Evolutionary conservation across 2,329 filamentous ascomycete species (phyloP).

Genomic region (Aaosphaeria pasadenensis): DNA sequence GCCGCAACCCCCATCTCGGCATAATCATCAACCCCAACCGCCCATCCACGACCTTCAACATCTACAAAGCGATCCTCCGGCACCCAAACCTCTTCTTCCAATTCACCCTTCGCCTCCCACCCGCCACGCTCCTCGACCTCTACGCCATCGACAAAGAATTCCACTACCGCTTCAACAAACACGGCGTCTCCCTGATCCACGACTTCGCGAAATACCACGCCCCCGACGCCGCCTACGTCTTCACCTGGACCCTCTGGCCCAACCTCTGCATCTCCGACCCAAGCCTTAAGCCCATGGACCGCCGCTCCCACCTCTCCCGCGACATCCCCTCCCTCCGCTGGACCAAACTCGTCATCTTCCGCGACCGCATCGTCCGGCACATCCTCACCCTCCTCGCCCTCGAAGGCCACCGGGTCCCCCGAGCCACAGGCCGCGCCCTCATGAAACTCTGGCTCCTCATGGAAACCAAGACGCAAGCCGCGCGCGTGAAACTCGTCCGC

Average conservation of each 20-base stretch:
- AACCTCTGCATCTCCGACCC: conserved; percentile 61
- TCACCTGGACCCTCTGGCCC: conserved; percentile 60
- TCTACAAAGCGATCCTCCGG: conserved; percentile 32
- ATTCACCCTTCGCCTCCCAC: conserved; percentile 24
- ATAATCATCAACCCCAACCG: neutral
- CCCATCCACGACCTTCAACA: conserved; percentile 20
- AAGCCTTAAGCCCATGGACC: conserved; percentile 44
- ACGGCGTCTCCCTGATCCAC: conserved; percentile 55
- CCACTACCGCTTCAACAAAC: conserved; percentile 44
- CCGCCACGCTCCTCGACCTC: conserved; percentile 22
- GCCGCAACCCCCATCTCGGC: conserved; percentile 3
- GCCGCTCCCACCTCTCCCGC: conserved; percentile 23
- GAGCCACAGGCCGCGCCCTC: conserved; percentile 52
- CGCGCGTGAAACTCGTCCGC: conserved; percentile 55
- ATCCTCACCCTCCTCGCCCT: conserved; percentile 58
- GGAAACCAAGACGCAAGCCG: conserved; percentile 58
- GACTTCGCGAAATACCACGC: conserved; percentile 54
- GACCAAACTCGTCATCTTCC: conserved; percentile 60
- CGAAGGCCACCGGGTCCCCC: conserved; percentile 49
- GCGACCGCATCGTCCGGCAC: conserved; percentile 49
- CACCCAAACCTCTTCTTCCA: conserved; percentile 36
- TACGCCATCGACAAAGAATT: conserved; percentile 41
- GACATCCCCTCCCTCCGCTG: conserved; percentile 64
- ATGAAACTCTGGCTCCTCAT: conserved; percentile 70
- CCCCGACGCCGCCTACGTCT: conserved; percentile 56